A percentile compares a stretch with the other conserved stretches of the same genome.
Conservation (phyloP, 495 filamentous ascomycete species). For the Parachaetomium inaequale region DNA sequence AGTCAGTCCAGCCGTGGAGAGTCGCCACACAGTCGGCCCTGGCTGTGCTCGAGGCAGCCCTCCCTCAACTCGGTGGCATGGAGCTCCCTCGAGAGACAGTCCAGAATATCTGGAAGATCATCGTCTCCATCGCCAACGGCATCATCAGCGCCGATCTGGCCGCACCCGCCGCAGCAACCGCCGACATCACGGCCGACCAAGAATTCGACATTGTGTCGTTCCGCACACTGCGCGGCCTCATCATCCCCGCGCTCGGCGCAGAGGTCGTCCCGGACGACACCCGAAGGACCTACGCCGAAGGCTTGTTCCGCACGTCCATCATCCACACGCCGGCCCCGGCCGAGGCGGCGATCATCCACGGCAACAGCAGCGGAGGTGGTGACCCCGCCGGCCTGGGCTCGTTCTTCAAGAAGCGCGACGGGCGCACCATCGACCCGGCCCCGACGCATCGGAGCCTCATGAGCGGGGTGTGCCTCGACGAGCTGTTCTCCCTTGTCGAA, state of each 20-base stretch:
- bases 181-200: constrained; percentile 59
- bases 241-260: constrained; percentile 70
- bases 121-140: constrained; percentile 56
- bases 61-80: constrained; percentile 58
- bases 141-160: constrained; percentile 57
- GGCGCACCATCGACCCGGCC: constrained; percentile 64
- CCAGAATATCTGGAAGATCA: constrained; percentile 55
- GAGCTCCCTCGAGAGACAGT: constrained; percentile 47
- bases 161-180: constrained; percentile 33
- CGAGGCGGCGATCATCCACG: constrained; percentile 54
- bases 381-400: constrained; percentile 55
- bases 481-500: constrained; percentile 70
- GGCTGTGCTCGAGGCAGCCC: constrained; percentile 61
- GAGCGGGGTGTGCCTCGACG: constrained; percentile 74
- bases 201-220: constrained; percentile 78
- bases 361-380: constrained; percentile 20
- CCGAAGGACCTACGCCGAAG: constrained; percentile 65
- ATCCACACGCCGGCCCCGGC: constrained; percentile 66
- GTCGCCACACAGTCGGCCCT: constrained; percentile 68
- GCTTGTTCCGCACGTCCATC: constrained; percentile 79
- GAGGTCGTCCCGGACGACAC: constrained; percentile 60
- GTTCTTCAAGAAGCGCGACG: constrained; percentile 62
- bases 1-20: constrained; percentile 68
- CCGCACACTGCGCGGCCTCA: constrained; percentile 59
- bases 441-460: constrained; percentile 66